Percentiles rank a stretch among this genome's conserved stretches.
Conservation (phyloP, 805 yeast genomes). For the Saccharomycopsis sp. region DNA sequence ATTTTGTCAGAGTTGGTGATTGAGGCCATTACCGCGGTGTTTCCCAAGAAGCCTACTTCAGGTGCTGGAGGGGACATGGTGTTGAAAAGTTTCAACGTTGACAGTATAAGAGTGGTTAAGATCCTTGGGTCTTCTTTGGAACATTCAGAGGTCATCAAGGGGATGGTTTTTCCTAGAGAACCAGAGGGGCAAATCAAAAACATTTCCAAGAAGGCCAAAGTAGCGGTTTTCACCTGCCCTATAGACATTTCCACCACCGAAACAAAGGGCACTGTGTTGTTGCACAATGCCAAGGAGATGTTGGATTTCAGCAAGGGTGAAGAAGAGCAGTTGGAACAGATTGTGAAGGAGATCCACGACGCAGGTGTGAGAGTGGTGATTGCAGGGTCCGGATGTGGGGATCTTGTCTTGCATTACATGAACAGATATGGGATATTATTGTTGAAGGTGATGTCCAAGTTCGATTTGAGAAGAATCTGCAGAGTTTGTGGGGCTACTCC, state of each 20-base stretch:
- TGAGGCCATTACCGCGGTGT: conserved; percentile 72
- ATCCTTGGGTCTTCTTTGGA: conserved; percentile 84
- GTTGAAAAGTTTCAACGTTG: conserved; percentile 61
- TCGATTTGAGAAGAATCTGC: conserved; percentile 86
- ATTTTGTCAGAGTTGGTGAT: conserved; percentile 66
- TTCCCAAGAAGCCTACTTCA: conserved; percentile 43
- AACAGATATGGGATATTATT: conserved; percentile 80
- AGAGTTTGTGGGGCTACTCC: conserved; percentile 98
- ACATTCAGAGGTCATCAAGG: conserved; percentile 74
- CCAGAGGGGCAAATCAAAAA: conserved; percentile 88
- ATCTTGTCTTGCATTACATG: conserved; percentile 84
- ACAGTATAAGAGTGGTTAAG: conserved; percentile 89
- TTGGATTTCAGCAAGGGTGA: conserved; percentile 93
- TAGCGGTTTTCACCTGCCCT: conserved; percentile 89
- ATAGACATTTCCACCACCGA: conserved; percentile 94
- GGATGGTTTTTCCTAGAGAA: conserved; percentile 96
- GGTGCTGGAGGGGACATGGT: too few relatives aligned
- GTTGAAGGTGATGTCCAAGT: conserved; percentile 85
- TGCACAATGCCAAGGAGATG: conserved; percentile 96
- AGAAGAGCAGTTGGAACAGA: conserved; percentile 82
- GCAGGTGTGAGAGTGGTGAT: conserved; percentile 81
- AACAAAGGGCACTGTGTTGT: conserved; percentile 92
- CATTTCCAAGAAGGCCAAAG: conserved; percentile 56
- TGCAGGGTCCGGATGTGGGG: conserved; percentile 94
- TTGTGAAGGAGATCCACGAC: conserved; percentile 72